Base-by-base conservation (phyloP, 2,329 filamentous ascomycete genomes). In the Seiridium cupressi region DNA sequence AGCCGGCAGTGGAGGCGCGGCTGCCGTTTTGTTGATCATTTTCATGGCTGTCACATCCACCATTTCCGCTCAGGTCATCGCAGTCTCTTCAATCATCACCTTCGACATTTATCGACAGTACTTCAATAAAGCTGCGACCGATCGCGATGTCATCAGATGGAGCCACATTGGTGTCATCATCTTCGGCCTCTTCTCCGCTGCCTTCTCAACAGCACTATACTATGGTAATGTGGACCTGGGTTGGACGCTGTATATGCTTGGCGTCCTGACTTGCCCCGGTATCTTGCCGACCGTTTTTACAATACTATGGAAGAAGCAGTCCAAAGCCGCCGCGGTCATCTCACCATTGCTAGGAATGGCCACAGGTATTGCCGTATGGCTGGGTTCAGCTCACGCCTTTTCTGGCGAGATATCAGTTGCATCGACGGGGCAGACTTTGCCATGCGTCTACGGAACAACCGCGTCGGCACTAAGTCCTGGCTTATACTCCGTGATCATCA, bases 21-120 rank as follows among this genome's bases (percentile, higher is more conserved):
- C 87, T 1, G 90, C 88, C 0, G 92, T 90, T 0, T 81, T 94
- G 1, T 77, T 96, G 18, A 86, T 96, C 66, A 84, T 95, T 58
- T 95, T 96, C 79, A 92, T 96, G 88, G 92, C 92, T 18, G 92
- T 96, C 34, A 96, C 92, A 0, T 91, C 87, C 2, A 90, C 92
- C 0, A 89, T 90, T 65, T 92, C 89, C 1, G 88, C 91, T 0
- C 90, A 96, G 72, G 79, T 96, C 5, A 93, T 96, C 60, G 91
- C 92, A 2, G 91, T 94, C 0, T 93, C 90, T 1, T 92, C 89
- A 7, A 95, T 96, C 73, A 87, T 88, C 75, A 95, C 92, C 1
- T 95, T 94, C 72, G 92, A 96, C 69, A 84, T 94, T 66, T 96
- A 94, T 76, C 63, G 55, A 5, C 55, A 58, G 26, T 58, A 58